phyloP scores from a whole-genome alignment of 495 filamentous ascomycete species.

The Massariosphaeria phaeospora region DNA sequence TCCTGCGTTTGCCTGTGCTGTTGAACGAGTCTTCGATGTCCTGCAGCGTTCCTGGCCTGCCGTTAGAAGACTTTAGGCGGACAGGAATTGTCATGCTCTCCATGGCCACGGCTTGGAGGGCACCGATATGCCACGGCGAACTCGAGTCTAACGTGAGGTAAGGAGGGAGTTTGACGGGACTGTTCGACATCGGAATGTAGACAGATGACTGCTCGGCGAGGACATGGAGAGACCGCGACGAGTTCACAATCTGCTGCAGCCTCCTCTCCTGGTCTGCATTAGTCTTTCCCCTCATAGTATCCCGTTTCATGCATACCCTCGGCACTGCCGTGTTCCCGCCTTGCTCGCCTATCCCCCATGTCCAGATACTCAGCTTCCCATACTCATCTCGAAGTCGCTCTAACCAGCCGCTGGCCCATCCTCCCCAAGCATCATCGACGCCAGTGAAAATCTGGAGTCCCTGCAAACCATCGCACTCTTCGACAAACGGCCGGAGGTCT shows the following conservation, averaged over 20 bases:
- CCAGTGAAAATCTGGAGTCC: constrained; percentile 75
- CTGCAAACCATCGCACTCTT: constrained; percentile 91
- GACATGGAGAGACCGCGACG: constrained; percentile 61
- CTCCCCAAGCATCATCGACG: constrained; percentile 89
- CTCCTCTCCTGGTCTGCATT: constrained; percentile 26
- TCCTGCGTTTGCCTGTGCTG: constrained; percentile 70
- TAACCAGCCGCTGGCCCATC: constrained; percentile 73
- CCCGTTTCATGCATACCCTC: constrained; percentile 44
- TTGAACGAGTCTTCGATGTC: constrained; percentile 68
- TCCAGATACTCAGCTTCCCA: constrained; percentile 77
- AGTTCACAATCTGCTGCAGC: constrained; percentile 48
- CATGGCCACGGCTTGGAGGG: constrained; percentile 67
- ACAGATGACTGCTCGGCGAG: constrained; percentile 67
- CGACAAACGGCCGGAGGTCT: constrained; percentile 77
- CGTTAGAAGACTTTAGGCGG: constrained; percentile 55
- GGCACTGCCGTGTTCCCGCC: constrained; percentile 44
- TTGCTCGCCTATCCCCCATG: constrained; percentile 73
- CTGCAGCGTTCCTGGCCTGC: constrained; percentile 49
- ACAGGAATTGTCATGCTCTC: constrained; percentile 78
- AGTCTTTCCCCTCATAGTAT: background rate
- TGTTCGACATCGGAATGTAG: constrained; percentile 70
- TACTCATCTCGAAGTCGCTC: constrained; percentile 84
- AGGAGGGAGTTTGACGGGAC: constrained; percentile 52
- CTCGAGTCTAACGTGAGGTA: constrained; percentile 58
- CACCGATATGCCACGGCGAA: constrained; percentile 78